phyloP scores from a whole-genome alignment of 495 filamentous ascomycete species.

The Terfezia boudieri region DNA sequence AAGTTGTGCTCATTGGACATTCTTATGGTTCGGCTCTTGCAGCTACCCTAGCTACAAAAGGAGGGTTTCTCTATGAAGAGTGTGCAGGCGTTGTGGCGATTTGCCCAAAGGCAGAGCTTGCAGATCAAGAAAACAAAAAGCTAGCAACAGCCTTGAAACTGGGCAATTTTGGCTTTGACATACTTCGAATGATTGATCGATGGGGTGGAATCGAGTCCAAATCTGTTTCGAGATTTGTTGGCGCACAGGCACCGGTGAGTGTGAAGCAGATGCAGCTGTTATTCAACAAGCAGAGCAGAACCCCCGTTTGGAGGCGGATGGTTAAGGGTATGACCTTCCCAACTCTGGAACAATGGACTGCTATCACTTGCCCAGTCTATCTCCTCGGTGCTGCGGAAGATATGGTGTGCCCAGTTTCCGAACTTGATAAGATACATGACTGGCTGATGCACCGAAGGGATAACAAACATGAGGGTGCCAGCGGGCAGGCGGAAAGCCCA shows the following conservation, averaged over 20 bases:
- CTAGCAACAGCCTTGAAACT: slow-evolving; percentile 38
- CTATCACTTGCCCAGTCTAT: slow-evolving; percentile 48
- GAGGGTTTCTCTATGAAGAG: slow-evolving; percentile 30
- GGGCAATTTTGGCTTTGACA: slow-evolving; percentile 49
- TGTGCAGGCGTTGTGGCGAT: slow-evolving; percentile 58
- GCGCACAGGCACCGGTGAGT: slow-evolving; percentile 46
- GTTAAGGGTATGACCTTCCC: slow-evolving; percentile 42
- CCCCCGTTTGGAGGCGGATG: slow-evolving; percentile 68
- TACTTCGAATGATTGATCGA: slow-evolving; percentile 61
- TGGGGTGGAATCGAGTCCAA: slow-evolving; percentile 53
- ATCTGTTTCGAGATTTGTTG: slow-evolving; percentile 63
- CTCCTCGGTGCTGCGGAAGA: slow-evolving; percentile 62
- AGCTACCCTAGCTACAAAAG: slow-evolving; percentile 44
- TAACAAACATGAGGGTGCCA: no score
- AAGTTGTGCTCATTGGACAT: slow-evolving; percentile 63
- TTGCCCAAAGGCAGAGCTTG: slow-evolving; percentile 49
- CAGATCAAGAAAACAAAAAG: slow-evolving; percentile 27
- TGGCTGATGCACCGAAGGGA: slow-evolving; percentile 22
- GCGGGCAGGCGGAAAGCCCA: slow-evolving; percentile 16
- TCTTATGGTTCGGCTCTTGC: slow-evolving; percentile 71
- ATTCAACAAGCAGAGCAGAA: slow-evolving; percentile 65
- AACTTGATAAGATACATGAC: slow-evolving; percentile 45
- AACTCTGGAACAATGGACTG: slow-evolving; percentile 46
- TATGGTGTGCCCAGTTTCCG: slow-evolving; percentile 41
- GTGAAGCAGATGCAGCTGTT: slow-evolving; percentile 54